Evolutionary conservation across 768 basidiomycete species (phyloP).

Genomic region (Mycena rosella): DNA sequence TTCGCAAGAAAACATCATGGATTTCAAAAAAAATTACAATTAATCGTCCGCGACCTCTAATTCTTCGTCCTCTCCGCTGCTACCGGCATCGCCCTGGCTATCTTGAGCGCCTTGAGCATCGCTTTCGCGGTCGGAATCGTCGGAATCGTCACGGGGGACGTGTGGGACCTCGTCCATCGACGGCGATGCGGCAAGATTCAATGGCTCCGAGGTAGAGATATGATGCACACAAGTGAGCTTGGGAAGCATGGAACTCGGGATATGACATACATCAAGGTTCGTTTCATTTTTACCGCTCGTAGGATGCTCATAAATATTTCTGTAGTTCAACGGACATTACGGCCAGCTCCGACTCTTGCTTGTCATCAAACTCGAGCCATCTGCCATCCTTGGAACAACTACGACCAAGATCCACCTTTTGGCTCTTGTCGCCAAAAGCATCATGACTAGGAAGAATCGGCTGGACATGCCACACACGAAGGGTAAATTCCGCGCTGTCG

Average conservation of each 20-base stretch:
- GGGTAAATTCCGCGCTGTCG: too few relatives aligned
- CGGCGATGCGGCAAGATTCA: constrained; percentile 18
- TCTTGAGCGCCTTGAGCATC: neutral
- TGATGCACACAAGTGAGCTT: constrained; percentile 18
- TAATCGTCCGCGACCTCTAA: neutral
- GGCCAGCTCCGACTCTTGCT: constrained; percentile 10
- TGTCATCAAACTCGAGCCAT: constrained; percentile 12
- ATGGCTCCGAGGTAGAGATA: constrained; percentile 17
- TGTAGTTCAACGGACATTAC: constrained; percentile 11
- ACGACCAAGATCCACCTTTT: constrained; percentile 9
- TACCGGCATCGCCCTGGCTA: neutral
- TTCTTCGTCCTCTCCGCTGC: neutral
- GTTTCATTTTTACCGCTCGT: neutral
- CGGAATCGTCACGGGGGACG: neutral
- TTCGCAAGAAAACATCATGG: neutral
- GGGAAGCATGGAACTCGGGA: constrained; percentile 21
- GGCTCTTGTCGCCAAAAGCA: constrained; percentile 1
- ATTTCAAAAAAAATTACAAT: neutral
- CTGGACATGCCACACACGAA: too few relatives aligned
- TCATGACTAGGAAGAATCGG: constrained; percentile 16
- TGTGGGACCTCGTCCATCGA: too few relatives aligned
- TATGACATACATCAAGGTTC: constrained; percentile 25
- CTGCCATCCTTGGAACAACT: neutral
- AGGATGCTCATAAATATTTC: too few relatives aligned
- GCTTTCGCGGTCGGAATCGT: neutral